phyloP scores from a whole-genome alignment of 108 stramenopile species.

The Cyclotella kingstonii region DNA sequence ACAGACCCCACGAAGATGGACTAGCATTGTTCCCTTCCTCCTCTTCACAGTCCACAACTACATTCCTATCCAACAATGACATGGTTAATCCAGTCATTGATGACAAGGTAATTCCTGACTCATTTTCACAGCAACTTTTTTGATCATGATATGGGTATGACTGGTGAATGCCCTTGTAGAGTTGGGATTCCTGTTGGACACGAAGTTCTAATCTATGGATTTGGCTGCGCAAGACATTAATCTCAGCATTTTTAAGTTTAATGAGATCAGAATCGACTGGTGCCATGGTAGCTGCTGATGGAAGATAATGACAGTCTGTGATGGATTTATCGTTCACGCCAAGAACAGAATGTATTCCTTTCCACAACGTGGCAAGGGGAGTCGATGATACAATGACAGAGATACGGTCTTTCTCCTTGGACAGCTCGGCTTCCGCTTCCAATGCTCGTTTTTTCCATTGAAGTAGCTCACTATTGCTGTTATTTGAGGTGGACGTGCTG shows the following conservation, averaged over 20 bases:
- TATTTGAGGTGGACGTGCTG: not conserved
- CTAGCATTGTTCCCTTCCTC: slow-evolving; percentile 1
- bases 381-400: not conserved
- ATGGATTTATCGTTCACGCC: not conserved
- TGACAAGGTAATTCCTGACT: too few relatives aligned
- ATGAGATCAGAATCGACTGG: slow-evolving; percentile 13
- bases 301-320: not conserved
- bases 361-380: too few relatives aligned
- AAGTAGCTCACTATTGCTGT: slow-evolving; percentile 1
- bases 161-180: not conserved
- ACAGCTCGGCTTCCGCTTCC: slow-evolving; percentile 19
- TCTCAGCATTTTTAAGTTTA: slow-evolving; percentile 31
- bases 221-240: slow-evolving; percentile 30
- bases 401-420: not conserved
- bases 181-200: slow-evolving; percentile 18
- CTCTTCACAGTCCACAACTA: slow-evolving; percentile 1
- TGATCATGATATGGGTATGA: not conserved
- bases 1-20: slow-evolving; percentile 31
- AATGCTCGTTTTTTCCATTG: slow-evolving; percentile 16
- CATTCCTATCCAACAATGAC: slow-evolving; percentile 28
- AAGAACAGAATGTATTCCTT: not conserved
- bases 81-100: too few relatives aligned
- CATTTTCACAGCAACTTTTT: not conserved
- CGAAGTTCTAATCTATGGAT: slow-evolving; percentile 26
- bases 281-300: not conserved